Evolutionary conservation across 1,284 basidiomycete species (phyloP).

Genomic region (Exsudoporus floridanus): DNA sequence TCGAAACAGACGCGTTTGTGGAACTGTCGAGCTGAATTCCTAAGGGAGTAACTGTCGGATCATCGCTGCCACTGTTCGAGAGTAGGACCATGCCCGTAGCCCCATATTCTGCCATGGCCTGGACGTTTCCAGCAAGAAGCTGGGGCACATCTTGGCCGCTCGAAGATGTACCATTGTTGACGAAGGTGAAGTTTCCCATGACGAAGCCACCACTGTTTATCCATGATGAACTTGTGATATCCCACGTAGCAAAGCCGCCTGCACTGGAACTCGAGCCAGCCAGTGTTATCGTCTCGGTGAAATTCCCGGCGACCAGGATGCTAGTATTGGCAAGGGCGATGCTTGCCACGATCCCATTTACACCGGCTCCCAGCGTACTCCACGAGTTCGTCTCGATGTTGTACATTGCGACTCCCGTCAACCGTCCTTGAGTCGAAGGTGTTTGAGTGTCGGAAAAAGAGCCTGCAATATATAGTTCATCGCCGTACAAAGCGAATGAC

Average conservation of each 20-base stretch:
- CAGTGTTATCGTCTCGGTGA: constrained; percentile 54
- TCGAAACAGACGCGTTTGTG: constrained; percentile 29
- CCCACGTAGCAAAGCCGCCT: constrained; percentile 79
- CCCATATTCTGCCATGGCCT: constrained; percentile 56
- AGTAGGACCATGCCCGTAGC: constrained; percentile 72
- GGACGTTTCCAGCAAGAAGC: constrained; percentile 66
- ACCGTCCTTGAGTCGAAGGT: constrained; percentile 49
- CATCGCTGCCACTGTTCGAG: constrained; percentile 52
- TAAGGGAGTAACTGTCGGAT: constrained; percentile 60
- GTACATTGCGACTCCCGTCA: constrained; percentile 76
- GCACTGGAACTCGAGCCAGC: constrained; percentile 42
- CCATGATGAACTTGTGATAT: constrained; percentile 67
- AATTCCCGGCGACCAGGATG: constrained; percentile 74
- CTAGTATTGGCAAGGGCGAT: constrained; percentile 53
- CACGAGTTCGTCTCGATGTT: constrained; percentile 68
- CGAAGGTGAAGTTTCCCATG: constrained; percentile 70
- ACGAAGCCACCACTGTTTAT: constrained; percentile 71
- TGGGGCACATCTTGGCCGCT: constrained; percentile 42
- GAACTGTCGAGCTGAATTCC: constrained; percentile 49
- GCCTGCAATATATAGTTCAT: constrained; percentile 81
- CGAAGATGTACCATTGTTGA: constrained; percentile 57
- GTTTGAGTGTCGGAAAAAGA: constrained; percentile 73
- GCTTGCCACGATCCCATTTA: constrained; percentile 72
- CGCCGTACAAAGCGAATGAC: constrained; percentile 59
- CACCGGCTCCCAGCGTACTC: constrained; percentile 70